phyloP scores from a whole-genome alignment of 176 grass and related monocot species.

The Triticum urartu region DNA sequence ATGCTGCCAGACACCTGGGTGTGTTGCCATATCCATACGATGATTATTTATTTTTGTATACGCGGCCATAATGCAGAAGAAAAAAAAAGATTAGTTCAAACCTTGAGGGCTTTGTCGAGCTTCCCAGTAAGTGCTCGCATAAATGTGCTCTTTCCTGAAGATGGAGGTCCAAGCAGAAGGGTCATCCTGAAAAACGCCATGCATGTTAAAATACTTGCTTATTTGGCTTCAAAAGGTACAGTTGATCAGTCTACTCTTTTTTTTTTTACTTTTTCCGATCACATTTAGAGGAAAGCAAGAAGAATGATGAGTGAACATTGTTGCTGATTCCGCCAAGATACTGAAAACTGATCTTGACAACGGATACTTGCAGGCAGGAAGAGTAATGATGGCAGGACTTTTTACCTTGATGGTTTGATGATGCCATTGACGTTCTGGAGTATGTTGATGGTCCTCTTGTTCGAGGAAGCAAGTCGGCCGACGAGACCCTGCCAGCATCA shows the following conservation, averaged over 20 bases:
- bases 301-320: too few species aligned
- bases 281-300: too few species aligned
- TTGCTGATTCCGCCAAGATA: too few species aligned
- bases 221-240: too few species aligned
- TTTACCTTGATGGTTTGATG: constrained; percentile 75
- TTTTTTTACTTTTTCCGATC: too few species aligned
- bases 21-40: not conserved
- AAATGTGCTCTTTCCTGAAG: not conserved
- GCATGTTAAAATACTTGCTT: too few species aligned
- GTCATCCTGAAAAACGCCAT: constrained; percentile 35
- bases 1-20: constrained; percentile 45
- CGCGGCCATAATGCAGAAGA: not conserved
- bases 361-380: too few species aligned
- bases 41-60: not conserved
- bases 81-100: constrained; percentile 18
- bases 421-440: constrained; percentile 69
- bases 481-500: constrained; percentile 44
- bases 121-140: not conserved
- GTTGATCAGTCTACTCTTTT: too few species aligned
- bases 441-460: constrained; percentile 70
- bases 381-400: not conserved
- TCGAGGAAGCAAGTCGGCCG: constrained; percentile 53
- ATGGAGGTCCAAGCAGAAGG: not conserved
- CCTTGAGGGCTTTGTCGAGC: constrained; percentile 42
- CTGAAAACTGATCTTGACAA: too few species aligned